These are phyloP conservation scores for Scedosporium apiospermum DNA, from an alignment of 2,329 filamentous ascomycete species.

Conservation along the genomic window DNA sequence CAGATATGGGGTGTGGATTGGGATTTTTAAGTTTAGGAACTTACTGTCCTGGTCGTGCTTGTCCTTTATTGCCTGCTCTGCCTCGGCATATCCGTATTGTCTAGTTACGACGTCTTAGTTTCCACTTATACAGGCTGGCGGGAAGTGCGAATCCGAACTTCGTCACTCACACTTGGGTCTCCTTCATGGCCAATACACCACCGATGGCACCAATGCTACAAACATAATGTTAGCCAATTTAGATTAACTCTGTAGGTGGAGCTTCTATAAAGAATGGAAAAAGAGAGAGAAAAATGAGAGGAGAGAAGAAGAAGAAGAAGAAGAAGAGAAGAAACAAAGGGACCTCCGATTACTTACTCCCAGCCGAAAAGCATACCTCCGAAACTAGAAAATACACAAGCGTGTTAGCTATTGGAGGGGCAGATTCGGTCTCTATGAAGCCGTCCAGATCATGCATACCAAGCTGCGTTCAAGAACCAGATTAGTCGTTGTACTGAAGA, in stretches of 20 bases:
- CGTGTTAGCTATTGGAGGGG: neutral
- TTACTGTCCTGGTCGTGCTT: constrained; percentile 49
- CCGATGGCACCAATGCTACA: constrained; percentile 56
- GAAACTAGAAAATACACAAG: constrained; percentile 39
- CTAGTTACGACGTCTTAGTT: neutral
- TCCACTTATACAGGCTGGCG: no score
- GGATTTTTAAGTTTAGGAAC: neutral
- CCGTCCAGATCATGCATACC: neutral
- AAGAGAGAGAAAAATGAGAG: neutral
- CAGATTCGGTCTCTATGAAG: neutral
- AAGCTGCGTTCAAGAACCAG: neutral
- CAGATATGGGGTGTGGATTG: neutral
- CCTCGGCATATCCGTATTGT: constrained; percentile 22
- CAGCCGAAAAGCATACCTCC: constrained; percentile 48
- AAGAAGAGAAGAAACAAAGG: neutral
- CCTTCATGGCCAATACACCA: constrained; percentile 52
- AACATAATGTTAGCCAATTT: constrained; percentile 5
- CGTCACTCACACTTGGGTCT: constrained; percentile 35
- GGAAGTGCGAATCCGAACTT: neutral
- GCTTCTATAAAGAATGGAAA: no score
- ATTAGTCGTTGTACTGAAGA: neutral
- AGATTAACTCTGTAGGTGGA: no score
- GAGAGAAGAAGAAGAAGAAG: neutral
- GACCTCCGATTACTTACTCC: constrained; percentile 17
- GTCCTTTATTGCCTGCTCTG: constrained; percentile 23